These are phyloP conservation scores for Ogataea nakhonphanomensis DNA, from an alignment of 805 yeast genomes.

Conservation along the genomic window DNA sequence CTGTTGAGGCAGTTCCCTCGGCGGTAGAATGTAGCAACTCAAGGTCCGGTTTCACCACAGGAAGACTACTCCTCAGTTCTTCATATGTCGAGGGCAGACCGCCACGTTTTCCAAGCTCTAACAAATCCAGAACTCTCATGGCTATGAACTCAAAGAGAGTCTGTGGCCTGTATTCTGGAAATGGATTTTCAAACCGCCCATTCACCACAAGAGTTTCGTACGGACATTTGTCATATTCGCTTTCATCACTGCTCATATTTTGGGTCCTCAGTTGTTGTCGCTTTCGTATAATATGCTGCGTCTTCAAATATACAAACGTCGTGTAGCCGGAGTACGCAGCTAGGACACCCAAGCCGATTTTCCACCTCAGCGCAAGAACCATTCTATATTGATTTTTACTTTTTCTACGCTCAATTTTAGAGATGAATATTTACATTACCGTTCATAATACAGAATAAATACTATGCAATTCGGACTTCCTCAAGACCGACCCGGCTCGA, in stretches of 20 bases:
- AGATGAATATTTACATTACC: conserved; percentile 5
- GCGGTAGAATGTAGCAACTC: conserved; percentile 34
- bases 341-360: conserved; percentile 41
- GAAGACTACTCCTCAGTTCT: conserved; percentile 54
- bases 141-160: conserved; percentile 80
- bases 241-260: conserved; percentile 4
- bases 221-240: conserved; percentile 17
- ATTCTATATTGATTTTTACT: conserved; percentile 3
- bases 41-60: conserved; percentile 55
- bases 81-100: conserved; percentile 48
- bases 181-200: conserved; percentile 89
- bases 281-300: conserved; percentile 50
- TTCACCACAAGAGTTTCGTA: conserved; percentile 50
- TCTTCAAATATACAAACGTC: conserved; percentile 51
- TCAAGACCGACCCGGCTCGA: conserved; percentile 1
- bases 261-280: conserved; percentile 31
- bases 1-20: conserved; percentile 13
- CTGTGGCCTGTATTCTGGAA: conserved; percentile 84
- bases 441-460: conserved; percentile 3
- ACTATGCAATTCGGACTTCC: background rate
- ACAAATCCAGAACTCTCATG: conserved; percentile 67
- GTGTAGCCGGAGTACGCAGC: conserved; percentile 64
- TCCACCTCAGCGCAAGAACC: conserved; percentile 30
- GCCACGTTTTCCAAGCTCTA: conserved; percentile 58
- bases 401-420: conserved; percentile 5